These are phyloP conservation scores for Suillus cothurnatus DNA, from an alignment of 768 basidiomycete species.

Conservation along the genomic window DNA sequence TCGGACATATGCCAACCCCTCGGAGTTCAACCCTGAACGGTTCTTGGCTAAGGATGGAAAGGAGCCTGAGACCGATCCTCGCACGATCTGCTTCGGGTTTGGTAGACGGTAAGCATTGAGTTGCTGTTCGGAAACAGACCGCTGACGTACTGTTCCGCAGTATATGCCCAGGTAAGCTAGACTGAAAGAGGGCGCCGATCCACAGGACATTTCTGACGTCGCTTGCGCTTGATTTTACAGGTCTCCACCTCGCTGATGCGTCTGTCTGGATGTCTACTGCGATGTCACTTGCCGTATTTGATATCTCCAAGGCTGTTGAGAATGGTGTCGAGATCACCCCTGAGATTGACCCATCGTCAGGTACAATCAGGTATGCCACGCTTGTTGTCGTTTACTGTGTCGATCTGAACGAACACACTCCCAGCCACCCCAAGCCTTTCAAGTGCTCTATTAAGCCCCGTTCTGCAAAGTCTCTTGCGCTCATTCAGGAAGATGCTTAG, in stretches of 20 bases:
- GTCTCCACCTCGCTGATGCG: conserved; percentile 47
- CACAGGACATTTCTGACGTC: conserved; percentile 17
- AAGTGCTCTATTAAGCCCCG: conserved; percentile 55
- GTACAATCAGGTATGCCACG: conserved; percentile 51
- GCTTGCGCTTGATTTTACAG: conserved; percentile 28
- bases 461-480: conserved; percentile 47
- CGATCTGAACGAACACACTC: background rate
- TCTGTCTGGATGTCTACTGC: conserved; percentile 42
- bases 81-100: conserved; percentile 67
- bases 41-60: conserved; percentile 44
- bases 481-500: conserved; percentile 45
- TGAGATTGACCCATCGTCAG: conserved; percentile 52
- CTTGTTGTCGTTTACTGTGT: too few relatives aligned
- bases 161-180: conserved; percentile 31
- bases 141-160: conserved; percentile 15
- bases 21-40: conserved; percentile 60
- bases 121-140: conserved; percentile 7
- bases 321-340: conserved; percentile 48
- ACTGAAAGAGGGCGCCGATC: background rate
- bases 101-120: conserved; percentile 52
- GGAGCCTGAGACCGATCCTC: conserved; percentile 56
- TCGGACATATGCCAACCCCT: conserved; percentile 51
- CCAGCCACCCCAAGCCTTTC: conserved; percentile 29
- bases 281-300: conserved; percentile 43
- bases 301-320: conserved; percentile 40